Evolutionary conservation across 2,329 filamentous ascomycete species (phyloP), one percentile per base, ranked within the genome.

Genomic region (Rhexocercosporidium sp.): DNA sequence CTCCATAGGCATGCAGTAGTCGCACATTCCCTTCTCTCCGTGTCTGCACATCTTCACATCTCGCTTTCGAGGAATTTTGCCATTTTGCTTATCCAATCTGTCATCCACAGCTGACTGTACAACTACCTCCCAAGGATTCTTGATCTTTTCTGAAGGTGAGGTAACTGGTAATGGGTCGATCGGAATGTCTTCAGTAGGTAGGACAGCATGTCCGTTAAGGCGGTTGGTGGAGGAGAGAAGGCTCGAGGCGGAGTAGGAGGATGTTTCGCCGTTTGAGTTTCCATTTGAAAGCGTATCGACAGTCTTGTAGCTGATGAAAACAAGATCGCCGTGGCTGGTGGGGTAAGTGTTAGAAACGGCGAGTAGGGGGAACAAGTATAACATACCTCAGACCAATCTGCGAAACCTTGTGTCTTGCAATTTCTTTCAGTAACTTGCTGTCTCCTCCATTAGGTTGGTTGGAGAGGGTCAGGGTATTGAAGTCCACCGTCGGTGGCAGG

Each of bases 21-120:
- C 96, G 80, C 96, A 99, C 96, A 99, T 99, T 78, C 96, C 96
- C 81, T 97, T 98, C 61, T 92, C 90, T 1, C 95, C 95, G 78
- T 99, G 96, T 69, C 93, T 90, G 82, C 96, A 99, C 94, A 99
- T 96, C 77, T 92, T 92, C 66, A 81, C 78, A 78, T 97, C 93
- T 66, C 86, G 86, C 69, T 86, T 86, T 69, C 94, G 85, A 22
- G 88, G 82, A 61, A 97, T 97, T 82, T 97, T 99, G 72, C 96
- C 96, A 83, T 96, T 91, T 72, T 90, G 86, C 80, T 88, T 93
- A 79, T 99, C 96, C 76, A 99, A 82, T 65, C 86, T 84, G 77
- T 99, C 90, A 77, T 99, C 96, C 11, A 99, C 84, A 1, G 90
- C 84, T 2, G 94, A 96, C 81, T 99, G 96, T 75, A 89, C 89